phyloP scores from a whole-genome alignment of 768 basidiomycete genomes.

The Hericium erinaceus region DNA sequence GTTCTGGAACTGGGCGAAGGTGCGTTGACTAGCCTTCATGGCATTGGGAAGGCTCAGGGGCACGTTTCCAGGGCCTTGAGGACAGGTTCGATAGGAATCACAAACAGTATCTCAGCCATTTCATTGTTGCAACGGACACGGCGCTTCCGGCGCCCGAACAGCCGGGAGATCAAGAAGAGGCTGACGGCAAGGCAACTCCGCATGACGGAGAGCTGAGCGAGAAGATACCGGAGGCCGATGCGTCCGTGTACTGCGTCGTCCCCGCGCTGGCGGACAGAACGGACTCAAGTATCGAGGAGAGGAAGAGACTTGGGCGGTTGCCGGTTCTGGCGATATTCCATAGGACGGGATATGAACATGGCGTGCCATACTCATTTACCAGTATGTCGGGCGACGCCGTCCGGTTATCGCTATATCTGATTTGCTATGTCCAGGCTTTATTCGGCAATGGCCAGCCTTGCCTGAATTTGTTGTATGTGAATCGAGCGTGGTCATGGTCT shows the following conservation, averaged over 20 bases:
- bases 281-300: neutral
- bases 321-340: slow-evolving; percentile 12
- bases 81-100: slow-evolving; percentile 50
- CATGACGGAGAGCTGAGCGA: slow-evolving; percentile 22
- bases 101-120: slow-evolving; percentile 43
- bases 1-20: slow-evolving; percentile 64
- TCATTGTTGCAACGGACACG: slow-evolving; percentile 30
- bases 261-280: neutral
- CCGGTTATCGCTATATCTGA: neutral
- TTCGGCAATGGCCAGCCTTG: slow-evolving; percentile 61
- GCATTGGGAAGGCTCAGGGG: too few species aligned
- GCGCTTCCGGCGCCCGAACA: slow-evolving; percentile 7
- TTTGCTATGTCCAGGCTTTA: slow-evolving; percentile 31
- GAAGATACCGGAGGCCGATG: neutral
- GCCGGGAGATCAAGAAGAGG: slow-evolving; percentile 2
- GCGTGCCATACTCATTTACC: slow-evolving; percentile 49
- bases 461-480: slow-evolving; percentile 50
- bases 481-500: neutral
- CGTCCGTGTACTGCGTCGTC: slow-evolving; percentile 6
- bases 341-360: slow-evolving; percentile 6
- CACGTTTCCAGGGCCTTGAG: slow-evolving; percentile 24
- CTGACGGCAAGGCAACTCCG: slow-evolving; percentile 14
- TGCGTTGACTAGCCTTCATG: neutral
- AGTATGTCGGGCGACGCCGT: slow-evolving; percentile 21
- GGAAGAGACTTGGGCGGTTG: slow-evolving; percentile 4